Evolutionary conservation across 257 asterid genomes (phyloP).

Genomic region (Primulina eburnea): DNA sequence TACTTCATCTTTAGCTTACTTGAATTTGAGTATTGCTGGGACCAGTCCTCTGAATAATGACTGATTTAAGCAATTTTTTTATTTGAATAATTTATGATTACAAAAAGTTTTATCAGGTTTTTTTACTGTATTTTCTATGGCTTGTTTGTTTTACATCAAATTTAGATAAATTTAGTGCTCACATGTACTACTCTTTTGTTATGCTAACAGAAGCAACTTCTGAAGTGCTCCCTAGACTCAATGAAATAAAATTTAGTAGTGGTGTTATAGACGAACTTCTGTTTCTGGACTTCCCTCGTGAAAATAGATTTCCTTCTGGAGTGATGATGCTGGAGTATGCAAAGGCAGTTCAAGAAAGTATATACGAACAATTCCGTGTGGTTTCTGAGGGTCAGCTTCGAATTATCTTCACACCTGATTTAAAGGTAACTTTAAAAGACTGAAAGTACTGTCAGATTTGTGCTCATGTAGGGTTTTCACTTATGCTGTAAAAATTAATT

Average conservation of each 20-base stretch:
- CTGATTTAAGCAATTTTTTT: not conserved
- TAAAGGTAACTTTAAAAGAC: slow-evolving; percentile 52
- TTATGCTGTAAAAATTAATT: not conserved
- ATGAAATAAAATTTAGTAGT: slow-evolving; percentile 91
- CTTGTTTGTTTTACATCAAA: not conserved
- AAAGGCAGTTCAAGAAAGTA: slow-evolving; percentile 95
- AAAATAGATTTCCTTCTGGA: slow-evolving; percentile 81
- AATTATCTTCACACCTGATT: slow-evolving; percentile 80
- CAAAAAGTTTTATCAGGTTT: not conserved
- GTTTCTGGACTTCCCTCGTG: slow-evolving; percentile 96
- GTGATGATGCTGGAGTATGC: slow-evolving; percentile 89
- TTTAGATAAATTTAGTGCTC: not conserved
- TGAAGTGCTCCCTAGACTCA: slow-evolving; percentile 97
- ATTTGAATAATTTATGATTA: not conserved
- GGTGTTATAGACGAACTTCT: slow-evolving; percentile 87
- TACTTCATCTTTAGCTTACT: not conserved
- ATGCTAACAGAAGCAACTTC: slow-evolving; percentile 80
- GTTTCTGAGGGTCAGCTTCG: slow-evolving; percentile 98
- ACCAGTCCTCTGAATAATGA: not conserved
- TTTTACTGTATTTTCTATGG: slow-evolving; percentile 9
- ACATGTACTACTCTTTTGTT: slow-evolving; percentile 7
- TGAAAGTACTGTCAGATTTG: slow-evolving; percentile 15
- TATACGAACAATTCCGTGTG: slow-evolving; percentile 93
- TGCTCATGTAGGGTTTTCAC: not conserved
- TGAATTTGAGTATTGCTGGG: not conserved